phyloP scores from a whole-genome alignment of 306 rosid genomes.

The Luffa acutangula region DNA sequence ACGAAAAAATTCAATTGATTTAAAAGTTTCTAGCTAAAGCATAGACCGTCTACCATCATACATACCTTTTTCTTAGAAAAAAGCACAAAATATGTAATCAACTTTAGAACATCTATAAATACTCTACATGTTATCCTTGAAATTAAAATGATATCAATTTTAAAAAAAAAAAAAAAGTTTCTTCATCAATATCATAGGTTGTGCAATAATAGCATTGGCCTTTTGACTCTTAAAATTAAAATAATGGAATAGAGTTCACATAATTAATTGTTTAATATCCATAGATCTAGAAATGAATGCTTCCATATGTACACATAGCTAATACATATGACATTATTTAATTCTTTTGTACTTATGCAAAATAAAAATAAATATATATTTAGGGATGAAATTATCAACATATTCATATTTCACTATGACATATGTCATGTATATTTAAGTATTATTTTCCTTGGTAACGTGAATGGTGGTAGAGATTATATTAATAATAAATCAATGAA shows the following conservation, averaged over 20 bases:
- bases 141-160: not conserved
- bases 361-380: not conserved
- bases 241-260: slow-evolving; percentile 4
- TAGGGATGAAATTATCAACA: not conserved
- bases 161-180: not conserved
- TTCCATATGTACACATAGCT: not conserved
- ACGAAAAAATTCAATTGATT: not conserved
- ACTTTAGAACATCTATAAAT: not conserved
- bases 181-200: not conserved
- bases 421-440: not conserved
- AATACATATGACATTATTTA: not conserved
- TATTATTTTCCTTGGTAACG: slow-evolving; percentile 17
- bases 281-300: slow-evolving; percentile 11
- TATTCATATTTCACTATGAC: slow-evolving; percentile 4
- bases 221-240: slow-evolving; percentile 5
- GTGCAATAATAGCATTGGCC: not conserved
- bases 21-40: not conserved
- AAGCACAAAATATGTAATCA: not conserved
- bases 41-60: not conserved
- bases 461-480: slow-evolving; percentile 19
- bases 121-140: not conserved
- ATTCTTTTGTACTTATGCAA: not conserved
- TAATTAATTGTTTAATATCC: not conserved
- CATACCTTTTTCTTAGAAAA: not conserved
- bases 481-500: slow-evolving; percentile 1